Evolutionary conservation across 2,329 filamentous ascomycete genomes (phyloP).

Genomic region (Thermochaetoides dissita): DNA sequence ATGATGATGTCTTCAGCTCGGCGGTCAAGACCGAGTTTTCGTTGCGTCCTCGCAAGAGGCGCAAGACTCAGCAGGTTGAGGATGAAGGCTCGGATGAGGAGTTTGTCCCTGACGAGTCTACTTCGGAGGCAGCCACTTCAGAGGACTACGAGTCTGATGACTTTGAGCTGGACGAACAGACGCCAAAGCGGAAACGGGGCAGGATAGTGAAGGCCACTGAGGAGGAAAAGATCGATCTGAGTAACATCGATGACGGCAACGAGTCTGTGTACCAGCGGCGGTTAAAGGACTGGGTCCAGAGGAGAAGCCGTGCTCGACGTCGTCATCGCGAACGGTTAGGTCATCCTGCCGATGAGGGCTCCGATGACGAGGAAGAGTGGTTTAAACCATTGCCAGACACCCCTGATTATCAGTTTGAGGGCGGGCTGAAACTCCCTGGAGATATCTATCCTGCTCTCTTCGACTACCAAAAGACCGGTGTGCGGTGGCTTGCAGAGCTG

Average conservation of each 20-base stretch:
- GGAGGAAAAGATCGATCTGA: conserved; percentile 33
- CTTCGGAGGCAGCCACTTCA: conserved; percentile 17
- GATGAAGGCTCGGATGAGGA: conserved; percentile 27
- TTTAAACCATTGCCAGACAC: conserved; percentile 74
- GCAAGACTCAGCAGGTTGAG: conserved; percentile 23
- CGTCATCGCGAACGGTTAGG: conserved; percentile 21
- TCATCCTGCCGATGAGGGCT: conserved; percentile 27
- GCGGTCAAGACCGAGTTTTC: conserved; percentile 40
- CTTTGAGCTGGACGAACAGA: conserved; percentile 27
- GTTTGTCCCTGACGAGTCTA: conserved; percentile 21
- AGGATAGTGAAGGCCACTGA: conserved; percentile 23
- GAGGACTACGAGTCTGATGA: conserved; percentile 22
- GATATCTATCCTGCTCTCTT: conserved; percentile 89
- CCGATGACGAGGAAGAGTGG: conserved; percentile 56
- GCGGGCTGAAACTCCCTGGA: conserved; percentile 68
- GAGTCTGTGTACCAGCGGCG: conserved; percentile 66
- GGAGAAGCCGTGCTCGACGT: conserved; percentile 29
- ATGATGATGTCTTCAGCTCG: conserved; percentile 14
- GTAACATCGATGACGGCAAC: conserved; percentile 72
- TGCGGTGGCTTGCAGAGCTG: conserved; percentile 90
- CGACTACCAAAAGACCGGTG: conserved; percentile 92
- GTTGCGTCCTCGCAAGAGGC: conserved; percentile 44
- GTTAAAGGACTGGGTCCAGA: conserved; percentile 58
- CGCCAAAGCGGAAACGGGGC: conserved; percentile 23
- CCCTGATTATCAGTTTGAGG: conserved; percentile 60